These are phyloP conservation scores for Pholiota molesta DNA, from an alignment of 768 basidiomycete species.

Conservation along the genomic window DNA sequence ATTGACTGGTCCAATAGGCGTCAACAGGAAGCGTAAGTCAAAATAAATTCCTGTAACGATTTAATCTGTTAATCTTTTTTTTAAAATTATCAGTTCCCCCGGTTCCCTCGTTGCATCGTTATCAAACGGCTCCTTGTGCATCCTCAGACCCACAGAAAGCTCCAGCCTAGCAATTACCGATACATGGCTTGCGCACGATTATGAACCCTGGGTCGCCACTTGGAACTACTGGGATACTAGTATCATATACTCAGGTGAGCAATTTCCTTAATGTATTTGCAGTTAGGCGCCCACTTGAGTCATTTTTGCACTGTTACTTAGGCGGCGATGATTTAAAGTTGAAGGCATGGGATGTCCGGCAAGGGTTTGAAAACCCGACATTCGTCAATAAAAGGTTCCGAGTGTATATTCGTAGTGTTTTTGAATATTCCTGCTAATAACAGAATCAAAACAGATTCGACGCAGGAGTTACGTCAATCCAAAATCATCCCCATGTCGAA, in stretches of 20 bases:
- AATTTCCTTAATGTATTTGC: background rate
- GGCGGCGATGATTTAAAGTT: constrained; percentile 92
- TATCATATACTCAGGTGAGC: constrained; percentile 81
- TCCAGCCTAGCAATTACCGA: constrained; percentile 47
- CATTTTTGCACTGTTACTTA: constrained; percentile 28
- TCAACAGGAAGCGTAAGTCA: constrained; percentile 45
- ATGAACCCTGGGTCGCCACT: constrained; percentile 92
- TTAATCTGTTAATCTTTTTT: background rate
- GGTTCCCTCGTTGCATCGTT: constrained; percentile 78
- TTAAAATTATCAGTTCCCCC: constrained; percentile 35
- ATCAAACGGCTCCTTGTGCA: constrained; percentile 76
- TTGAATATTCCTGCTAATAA: background rate
- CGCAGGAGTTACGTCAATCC: constrained; percentile 90
- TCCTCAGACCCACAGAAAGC: constrained; percentile 53
- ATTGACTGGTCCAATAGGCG: constrained; percentile 90
- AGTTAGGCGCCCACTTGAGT: background rate
- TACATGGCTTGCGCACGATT: constrained; percentile 88
- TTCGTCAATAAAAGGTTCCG: constrained; percentile 75
- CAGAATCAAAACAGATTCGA: constrained; percentile 63
- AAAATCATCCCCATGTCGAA: constrained; percentile 79
- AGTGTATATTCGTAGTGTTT: background rate
- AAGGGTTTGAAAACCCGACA: constrained; percentile 57
- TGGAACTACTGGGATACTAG: constrained; percentile 89
- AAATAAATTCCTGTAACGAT: background rate
- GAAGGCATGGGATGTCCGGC: constrained; percentile 89